Conservation (phyloP, 345 rosid genomes). For the Heritiera littoralis region DNA sequence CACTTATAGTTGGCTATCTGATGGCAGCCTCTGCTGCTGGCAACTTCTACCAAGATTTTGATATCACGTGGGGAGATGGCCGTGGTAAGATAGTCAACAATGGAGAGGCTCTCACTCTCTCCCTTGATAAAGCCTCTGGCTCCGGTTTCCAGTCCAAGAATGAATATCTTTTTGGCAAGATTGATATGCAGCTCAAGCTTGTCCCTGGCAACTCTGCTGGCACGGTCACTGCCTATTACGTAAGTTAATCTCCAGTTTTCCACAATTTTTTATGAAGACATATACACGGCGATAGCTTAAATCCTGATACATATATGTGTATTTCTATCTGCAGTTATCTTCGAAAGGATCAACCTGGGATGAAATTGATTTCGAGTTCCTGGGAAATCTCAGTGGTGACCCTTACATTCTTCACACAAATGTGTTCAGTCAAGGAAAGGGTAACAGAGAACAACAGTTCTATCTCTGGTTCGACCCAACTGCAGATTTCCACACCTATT, state of each 20-base stretch:
- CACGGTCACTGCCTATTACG: constrained; percentile 20
- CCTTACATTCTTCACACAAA: constrained; percentile 13
- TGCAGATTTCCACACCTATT: constrained; percentile 13
- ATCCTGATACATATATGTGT: neutral
- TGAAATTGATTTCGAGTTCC: constrained; percentile 21
- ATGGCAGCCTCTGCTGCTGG: neutral
- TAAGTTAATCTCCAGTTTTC: neutral
- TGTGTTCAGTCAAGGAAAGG: constrained; percentile 14
- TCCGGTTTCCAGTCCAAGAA: constrained; percentile 22
- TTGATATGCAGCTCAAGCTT: constrained; percentile 23
- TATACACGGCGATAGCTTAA: no score
- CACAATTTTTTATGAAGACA: neutral
- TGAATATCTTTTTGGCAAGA: constrained; percentile 15
- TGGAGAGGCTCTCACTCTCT: constrained; percentile 13
- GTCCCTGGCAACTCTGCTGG: constrained; percentile 22
- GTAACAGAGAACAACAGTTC: constrained; percentile 8
- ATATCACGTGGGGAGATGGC: constrained; percentile 18
- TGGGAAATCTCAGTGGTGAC: constrained; percentile 3
- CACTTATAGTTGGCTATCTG: neutral
- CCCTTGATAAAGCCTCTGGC: constrained; percentile 17
- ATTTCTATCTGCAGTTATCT: neutral
- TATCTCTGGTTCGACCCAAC: constrained; percentile 15
- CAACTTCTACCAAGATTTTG: constrained; percentile 8
- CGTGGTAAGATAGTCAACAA: constrained; percentile 5
- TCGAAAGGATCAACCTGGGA: constrained; percentile 21